Conservation (phyloP, 1,284 basidiomycete species). For the Afroboletus lepidellus region DNA sequence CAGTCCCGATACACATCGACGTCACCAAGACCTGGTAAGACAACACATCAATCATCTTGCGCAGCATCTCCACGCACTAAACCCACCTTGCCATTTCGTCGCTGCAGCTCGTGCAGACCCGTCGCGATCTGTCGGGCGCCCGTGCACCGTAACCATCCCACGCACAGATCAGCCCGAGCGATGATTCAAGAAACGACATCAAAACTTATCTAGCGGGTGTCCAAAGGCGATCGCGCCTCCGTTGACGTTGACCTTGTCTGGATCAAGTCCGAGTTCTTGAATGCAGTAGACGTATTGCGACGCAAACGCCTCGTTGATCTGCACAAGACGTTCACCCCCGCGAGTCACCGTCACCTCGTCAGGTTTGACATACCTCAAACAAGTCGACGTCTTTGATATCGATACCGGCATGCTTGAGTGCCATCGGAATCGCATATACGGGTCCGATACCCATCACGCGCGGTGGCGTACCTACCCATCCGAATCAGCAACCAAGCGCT, state of each 20-base stretch:
- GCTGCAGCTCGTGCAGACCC: conserved; percentile 77
- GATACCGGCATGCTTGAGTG: conserved; percentile 64
- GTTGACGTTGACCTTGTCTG: conserved; percentile 81
- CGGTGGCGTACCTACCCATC: conserved; percentile 58
- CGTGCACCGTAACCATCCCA: conserved; percentile 64
- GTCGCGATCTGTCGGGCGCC: conserved; percentile 89
- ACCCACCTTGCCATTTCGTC: conserved; percentile 74
- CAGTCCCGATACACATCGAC: conserved; percentile 87
- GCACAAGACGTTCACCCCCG: neutral
- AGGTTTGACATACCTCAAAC: conserved; percentile 56
- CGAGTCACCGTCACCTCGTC: neutral
- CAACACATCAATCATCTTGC: neutral
- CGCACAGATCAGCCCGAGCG: conserved; percentile 21
- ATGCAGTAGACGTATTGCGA: conserved; percentile 86
- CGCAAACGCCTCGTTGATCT: conserved; percentile 93
- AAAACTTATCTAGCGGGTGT: conserved; percentile 77
- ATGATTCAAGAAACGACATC: conserved; percentile 1
- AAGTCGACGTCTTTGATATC: conserved; percentile 74
- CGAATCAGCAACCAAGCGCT: neutral
- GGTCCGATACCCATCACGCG: conserved; percentile 87
- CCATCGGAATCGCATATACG: conserved; percentile 67
- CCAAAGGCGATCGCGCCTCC: conserved; percentile 90
- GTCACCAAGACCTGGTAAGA: conserved; percentile 64
- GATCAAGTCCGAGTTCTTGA: conserved; percentile 68
- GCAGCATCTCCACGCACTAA: neutral